Evolutionary conservation across 2,329 filamentous ascomycete species (phyloP), one percentile per base, ranked within the genome.

Genomic region (Fusarium globosum): DNA sequence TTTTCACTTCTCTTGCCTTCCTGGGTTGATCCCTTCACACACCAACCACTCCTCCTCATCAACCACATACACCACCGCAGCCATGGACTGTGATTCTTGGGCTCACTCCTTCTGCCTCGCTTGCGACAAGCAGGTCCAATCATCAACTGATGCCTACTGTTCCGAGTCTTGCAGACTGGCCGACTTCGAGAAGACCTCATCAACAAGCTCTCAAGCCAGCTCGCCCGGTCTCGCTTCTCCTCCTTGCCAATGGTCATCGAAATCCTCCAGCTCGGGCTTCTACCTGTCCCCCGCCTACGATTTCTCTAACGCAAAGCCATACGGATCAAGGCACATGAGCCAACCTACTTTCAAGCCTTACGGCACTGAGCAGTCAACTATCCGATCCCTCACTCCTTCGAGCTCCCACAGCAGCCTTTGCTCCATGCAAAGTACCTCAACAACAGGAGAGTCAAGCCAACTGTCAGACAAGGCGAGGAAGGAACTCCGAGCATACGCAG

Each of bases 101-200:
- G 93, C 93, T 78, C 94, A 93, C 83, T 92, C 97, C 84, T 97
- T 94, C 89, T 98, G 95, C 88, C 91, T 98, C 78, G 91, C 93
- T 86, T 98, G 95, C 87, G 95, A 98, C 85, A 92, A 93, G 85
- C 83, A 85, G 78, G 82, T 84, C 56, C 94, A 97, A 85, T 95
- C 93, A 69, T 89, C 93, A 74, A 91, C 91, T 64, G 91, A 91
- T 71, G 91, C 93, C 75, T 97, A 97, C 88, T 98, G 95, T 88
- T 97, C 94, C 52, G 95, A 98, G 85, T 90, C 93, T 36, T 98
- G 95, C 88, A 90, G 94, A 74, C 87, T 98, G 49, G 93, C 94
- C 75, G 95, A 97, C 84, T 91, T 96, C 78, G 95, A 97, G 83
- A 91, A 91, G 83, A 91, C 89, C 42, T 88, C 87, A 21, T 84